These are phyloP conservation scores for Coprinopsis cinerea DNA, from an alignment of 768 basidiomycete genomes.

Conservation along the genomic window DNA sequence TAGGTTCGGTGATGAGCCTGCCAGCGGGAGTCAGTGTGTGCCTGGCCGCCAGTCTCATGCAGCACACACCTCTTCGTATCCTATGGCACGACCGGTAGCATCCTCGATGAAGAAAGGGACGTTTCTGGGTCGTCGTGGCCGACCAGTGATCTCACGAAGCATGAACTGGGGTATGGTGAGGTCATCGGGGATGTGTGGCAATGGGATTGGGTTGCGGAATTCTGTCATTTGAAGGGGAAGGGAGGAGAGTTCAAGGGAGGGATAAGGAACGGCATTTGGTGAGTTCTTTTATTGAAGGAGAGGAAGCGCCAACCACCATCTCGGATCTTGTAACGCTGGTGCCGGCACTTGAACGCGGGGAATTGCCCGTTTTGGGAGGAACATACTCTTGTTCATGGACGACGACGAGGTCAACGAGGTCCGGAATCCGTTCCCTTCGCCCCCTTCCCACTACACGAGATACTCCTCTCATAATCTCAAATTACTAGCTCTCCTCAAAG, in stretches of 20 bases:
- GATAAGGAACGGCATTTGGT: background rate
- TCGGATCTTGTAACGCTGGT: constrained; percentile 10
- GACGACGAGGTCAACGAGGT: constrained; percentile 73
- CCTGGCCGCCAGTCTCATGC: background rate
- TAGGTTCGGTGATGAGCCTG: constrained; percentile 36
- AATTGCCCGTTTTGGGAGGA: constrained; percentile 10
- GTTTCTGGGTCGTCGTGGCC: constrained; percentile 40
- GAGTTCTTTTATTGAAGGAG: background rate
- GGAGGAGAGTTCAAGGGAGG: background rate
- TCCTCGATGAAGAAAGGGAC: constrained; percentile 60
- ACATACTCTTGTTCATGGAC: constrained; percentile 4
- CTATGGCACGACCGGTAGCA: constrained; percentile 36
- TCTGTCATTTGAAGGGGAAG: constrained; percentile 10
- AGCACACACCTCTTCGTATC: constrained; percentile 41
- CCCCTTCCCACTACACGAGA: constrained; percentile 76
- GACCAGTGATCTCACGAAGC: constrained; percentile 37
- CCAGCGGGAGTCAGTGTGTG: background rate
- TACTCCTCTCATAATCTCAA: constrained; percentile 72
- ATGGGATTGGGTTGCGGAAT: constrained; percentile 25
- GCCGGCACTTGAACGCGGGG: background rate
- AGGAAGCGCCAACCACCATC: background rate
- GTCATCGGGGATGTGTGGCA: constrained; percentile 53
- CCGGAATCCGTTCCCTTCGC: constrained; percentile 85
- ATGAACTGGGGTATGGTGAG: constrained; percentile 65
- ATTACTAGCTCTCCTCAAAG: constrained; percentile 56